Evolutionary conservation across 2,329 filamentous ascomycete species (phyloP).

Genomic region (Fusarium haematococcum): DNA sequence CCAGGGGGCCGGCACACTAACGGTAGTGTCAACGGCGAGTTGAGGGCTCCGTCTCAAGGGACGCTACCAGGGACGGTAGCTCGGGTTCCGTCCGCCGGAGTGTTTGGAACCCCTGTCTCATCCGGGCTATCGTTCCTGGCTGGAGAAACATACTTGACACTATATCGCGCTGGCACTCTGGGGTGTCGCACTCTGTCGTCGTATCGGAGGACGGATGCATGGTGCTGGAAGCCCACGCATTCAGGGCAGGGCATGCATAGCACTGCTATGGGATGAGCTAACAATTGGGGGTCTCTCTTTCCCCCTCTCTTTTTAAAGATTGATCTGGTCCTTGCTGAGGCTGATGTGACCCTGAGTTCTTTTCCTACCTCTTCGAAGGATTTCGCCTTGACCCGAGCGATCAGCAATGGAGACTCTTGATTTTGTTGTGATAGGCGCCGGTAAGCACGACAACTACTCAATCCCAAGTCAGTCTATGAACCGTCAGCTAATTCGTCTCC

Average conservation of each 20-base stretch:
- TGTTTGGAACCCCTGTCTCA: constrained; percentile 19
- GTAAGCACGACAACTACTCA: constrained; percentile 52
- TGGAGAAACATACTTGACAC: not conserved
- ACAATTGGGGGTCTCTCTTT: not conserved
- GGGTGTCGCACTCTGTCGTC: not conserved
- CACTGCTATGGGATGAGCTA: not conserved
- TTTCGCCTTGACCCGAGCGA: not conserved
- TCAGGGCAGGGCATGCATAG: not conserved
- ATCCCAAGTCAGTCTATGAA: not conserved
- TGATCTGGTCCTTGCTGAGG: not conserved
- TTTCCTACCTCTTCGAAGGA: not conserved
- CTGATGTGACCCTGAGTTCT: not conserved
- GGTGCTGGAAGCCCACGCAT: not conserved
- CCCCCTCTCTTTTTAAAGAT: constrained; percentile 17
- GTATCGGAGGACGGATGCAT: not conserved
- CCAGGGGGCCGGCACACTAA: constrained; percentile 3
- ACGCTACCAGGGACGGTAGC: constrained; percentile 8
- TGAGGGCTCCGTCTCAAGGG: not conserved
- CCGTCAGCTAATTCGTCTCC: constrained; percentile 2
- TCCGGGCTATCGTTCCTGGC: not conserved
- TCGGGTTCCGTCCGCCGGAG: constrained; percentile 19
- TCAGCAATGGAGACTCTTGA: constrained; percentile 57
- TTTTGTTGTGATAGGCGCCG: constrained; percentile 64
- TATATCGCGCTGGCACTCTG: not conserved
- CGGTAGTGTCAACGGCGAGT: constrained; percentile 1